phyloP scores from a whole-genome alignment of 2,329 filamentous ascomycete genomes.

The Pseudocercospora pini-densiflorae region DNA sequence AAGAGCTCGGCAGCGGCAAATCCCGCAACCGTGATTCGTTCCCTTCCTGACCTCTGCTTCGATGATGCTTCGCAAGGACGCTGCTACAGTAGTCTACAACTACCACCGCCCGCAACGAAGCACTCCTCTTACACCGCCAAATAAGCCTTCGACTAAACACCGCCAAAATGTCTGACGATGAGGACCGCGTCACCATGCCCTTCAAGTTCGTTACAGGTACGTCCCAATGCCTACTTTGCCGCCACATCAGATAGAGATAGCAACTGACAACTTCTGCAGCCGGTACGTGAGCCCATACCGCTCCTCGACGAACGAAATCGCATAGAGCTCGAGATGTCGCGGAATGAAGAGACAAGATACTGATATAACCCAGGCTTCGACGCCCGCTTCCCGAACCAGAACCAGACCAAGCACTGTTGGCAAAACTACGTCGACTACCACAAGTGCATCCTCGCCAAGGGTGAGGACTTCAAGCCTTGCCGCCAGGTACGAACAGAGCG shows the following conservation, averaged over 20 bases:
- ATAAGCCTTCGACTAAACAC: conserved; percentile 29
- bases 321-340: neutral
- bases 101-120: conserved; percentile 21
- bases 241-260: conserved; percentile 14
- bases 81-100: conserved; percentile 22
- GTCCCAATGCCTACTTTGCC: conserved; percentile 41
- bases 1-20: conserved; percentile 2
- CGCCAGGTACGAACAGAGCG: conserved; percentile 70
- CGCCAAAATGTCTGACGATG: conserved; percentile 87
- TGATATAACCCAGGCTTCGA: conserved; percentile 75
- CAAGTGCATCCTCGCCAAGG: conserved; percentile 99
- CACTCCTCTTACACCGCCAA: conserved; percentile 22
- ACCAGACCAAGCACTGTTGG: conserved; percentile 99
- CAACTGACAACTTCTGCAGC: conserved; percentile 35
- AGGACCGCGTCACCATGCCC: conserved; percentile 92
- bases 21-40: conserved; percentile 16
- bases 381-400: conserved; percentile 97
- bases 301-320: neutral
- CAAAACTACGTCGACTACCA: conserved; percentile 99
- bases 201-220: conserved; percentile 99
- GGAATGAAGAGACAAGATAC: neutral
- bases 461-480: conserved; percentile 97
- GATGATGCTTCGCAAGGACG: conserved; percentile 24
- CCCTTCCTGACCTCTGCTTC: conserved; percentile 15
- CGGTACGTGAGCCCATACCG: conserved; percentile 35